Base-by-base conservation (phyloP, 2,329 filamentous ascomycete species). In the Penicillium sp. region DNA sequence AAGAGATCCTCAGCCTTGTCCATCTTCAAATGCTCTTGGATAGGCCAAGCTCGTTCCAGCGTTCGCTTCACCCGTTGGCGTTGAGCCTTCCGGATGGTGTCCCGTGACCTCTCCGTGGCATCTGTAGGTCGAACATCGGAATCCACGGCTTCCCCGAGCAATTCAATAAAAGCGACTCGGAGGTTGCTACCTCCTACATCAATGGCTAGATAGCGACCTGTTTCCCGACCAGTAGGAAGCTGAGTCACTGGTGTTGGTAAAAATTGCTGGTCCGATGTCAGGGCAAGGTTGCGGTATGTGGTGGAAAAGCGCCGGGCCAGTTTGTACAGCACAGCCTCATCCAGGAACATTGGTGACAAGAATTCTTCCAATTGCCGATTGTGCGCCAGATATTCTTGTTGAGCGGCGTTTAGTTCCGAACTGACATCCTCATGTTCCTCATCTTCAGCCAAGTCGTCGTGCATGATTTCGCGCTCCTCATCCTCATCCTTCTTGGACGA, bases 1-100 rank as follows among this genome's bases (percentile, higher is more conserved):
- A 94, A 94, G 2, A 93, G 77, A 55, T 86, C 85, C 55, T 90
- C 85, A 1, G 88, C 85, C 60, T 92, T 87, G 63, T 91, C 85
- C 71, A 76, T 81, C 62, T 82, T 82, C 66, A 82, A 58, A 67
- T 82, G 80, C 50, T 82, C 79, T 24, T 76, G 79, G 58, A 82
- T 82, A 4, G 79, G 79, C 80, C 80, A 82, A 58, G 75, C 74
- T 61, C 72, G 78, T 59, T 82, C 80, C 58, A 82, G 66, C 1
- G 78, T 80, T 34, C 77, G 68, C 57, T 69, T 70, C 47, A 78
- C 74, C 14, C 74, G 74, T 55, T 80, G 84, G 71, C 64, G 69
- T 62, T 77, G 76, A 14, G 77, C 76, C 61, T 76, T 79, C 42
- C 74, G 70, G 52, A 79, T 74, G 3, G 76, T 76, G 59, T 77